Base-by-base conservation (phyloP, 352 stramenopile species). In the Phytophthora vignae region DNA sequence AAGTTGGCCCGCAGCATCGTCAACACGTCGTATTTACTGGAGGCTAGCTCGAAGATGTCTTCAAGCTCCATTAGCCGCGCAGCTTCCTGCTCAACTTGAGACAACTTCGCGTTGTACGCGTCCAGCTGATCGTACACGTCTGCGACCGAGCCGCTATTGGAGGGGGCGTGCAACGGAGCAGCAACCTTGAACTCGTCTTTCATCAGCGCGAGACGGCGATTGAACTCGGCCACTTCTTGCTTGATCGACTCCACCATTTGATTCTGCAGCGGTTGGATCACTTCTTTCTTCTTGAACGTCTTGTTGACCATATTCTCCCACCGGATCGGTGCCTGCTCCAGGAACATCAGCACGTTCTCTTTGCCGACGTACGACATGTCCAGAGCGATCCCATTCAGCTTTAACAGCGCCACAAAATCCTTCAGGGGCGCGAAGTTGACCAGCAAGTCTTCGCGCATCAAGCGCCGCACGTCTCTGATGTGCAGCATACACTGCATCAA, bases 241-340 rank as follows among this genome's bases (percentile, higher is more conserved):
- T 86, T 76, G 59, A 97, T 96, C 4, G 71, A 84, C 52, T 97
- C 91, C 44, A 96, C 84, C 86, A 95, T 95, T 60, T 88, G 83
- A 55, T 91, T 96, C 69, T 98, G 94, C 25, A 98, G 56, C 7
- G 94, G 91, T 55, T 97, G 90, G 60, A 98, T 98, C 31, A 80
- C 48, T 49, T 98, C 93, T 59, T 98, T 98, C 57, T 96, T 96
- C 54, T 93, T 90, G 71, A 97, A 98, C 14, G 92, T 96, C 62
- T 97, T 97, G 81, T 98, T 98, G 4, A 98, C 93, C 69, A 94
- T 91, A 42, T 92, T 93, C 58, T 98, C 93, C 93, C 94, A 98
- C 3, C 92, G 84, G 61, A 98, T 76, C 19, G 92, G 92, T 1
- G 85, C 93, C 61, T 96, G 87, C 31, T 98, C 93, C 15, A 98